A percentile compares a stretch with the other conserved stretches of the same genome.
phyloP scores from a whole-genome alignment of 192 early-diverging fungal species.

The Chytriomyces sp. region DNA sequence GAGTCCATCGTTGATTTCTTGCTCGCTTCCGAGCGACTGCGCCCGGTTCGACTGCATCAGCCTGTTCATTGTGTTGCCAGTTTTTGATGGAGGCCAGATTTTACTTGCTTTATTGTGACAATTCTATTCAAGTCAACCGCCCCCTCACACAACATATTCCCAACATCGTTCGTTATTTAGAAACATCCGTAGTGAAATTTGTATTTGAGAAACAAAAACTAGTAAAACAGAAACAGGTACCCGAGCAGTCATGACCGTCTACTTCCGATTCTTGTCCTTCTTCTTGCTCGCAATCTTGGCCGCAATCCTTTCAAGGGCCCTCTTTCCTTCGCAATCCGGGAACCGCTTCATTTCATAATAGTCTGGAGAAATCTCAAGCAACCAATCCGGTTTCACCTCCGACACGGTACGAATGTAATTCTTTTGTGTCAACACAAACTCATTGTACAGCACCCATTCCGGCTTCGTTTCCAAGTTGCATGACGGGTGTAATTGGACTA shows the following conservation, averaged over 20 bases:
- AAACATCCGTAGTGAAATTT: too few species aligned
- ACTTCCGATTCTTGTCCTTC: slow-evolving; percentile 38
- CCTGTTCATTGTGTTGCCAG: slow-evolving; percentile 36
- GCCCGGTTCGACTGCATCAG: slow-evolving; percentile 42
- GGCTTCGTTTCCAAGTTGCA: slow-evolving; percentile 86
- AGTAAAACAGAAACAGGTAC: too few species aligned
- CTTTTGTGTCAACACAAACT: slow-evolving; percentile 95
- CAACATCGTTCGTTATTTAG: too few species aligned
- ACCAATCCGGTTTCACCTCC: slow-evolving; percentile 82
- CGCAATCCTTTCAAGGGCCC: slow-evolving; percentile 75
- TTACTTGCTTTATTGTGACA: background rate
- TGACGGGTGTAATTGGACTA: slow-evolving; percentile 92
- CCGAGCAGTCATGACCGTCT: too few species aligned
- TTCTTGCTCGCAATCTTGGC: slow-evolving; percentile 58
- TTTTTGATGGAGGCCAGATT: background rate
- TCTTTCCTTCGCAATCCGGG: slow-evolving; percentile 89
- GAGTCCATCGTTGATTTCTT: slow-evolving; percentile 60
- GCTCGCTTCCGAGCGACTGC: slow-evolving; percentile 49
- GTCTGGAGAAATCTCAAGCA: slow-evolving; percentile 73
- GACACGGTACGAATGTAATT: slow-evolving; percentile 96
- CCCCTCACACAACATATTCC: too few species aligned
- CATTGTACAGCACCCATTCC: slow-evolving; percentile 99
- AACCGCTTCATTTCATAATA: slow-evolving; percentile 92
- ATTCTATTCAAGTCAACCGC: background rate
- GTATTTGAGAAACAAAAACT: too few species aligned